These are phyloP conservation scores for Bjerkandera adusta DNA, from an alignment of 1,284 basidiomycete genomes.

Conservation along the genomic window DNA sequence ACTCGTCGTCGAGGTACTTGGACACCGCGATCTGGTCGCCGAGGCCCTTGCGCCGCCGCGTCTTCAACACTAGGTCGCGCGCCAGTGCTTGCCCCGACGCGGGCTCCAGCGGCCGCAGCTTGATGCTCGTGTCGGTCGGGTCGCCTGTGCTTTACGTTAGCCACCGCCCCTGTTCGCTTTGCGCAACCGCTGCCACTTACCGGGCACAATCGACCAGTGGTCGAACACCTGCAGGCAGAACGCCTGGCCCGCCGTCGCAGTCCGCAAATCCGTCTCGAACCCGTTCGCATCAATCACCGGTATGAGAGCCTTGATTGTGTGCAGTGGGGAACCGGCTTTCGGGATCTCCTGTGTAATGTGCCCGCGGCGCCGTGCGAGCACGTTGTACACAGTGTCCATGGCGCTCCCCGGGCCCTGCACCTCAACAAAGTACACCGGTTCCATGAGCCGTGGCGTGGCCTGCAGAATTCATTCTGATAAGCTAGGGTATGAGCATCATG, in stretches of 20 bases:
- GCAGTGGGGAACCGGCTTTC: constrained; percentile 95
- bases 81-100: constrained; percentile 93
- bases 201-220: constrained; percentile 98
- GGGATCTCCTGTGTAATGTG: constrained; percentile 98
- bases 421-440: constrained; percentile 98
- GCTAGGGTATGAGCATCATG: constrained; percentile 11
- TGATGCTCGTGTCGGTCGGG: constrained; percentile 94
- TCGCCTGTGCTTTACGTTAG: constrained; percentile 58
- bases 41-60: constrained; percentile 91
- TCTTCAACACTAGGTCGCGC: constrained; percentile 94
- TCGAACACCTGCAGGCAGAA: constrained; percentile 97
- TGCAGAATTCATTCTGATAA: constrained; percentile 30
- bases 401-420: constrained; percentile 98
- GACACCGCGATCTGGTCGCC: constrained; percentile 93
- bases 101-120: constrained; percentile 93
- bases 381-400: constrained; percentile 96
- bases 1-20: constrained; percentile 93
- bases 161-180: no score
- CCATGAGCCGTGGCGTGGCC: constrained; percentile 91
- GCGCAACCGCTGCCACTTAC: no score
- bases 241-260: constrained; percentile 96
- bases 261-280: constrained; percentile 97
- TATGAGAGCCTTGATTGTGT: constrained; percentile 96
- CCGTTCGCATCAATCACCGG: constrained; percentile 99
- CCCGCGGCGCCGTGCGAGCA: constrained; percentile 92